Conservation (phyloP, 2,329 filamentous ascomycete species). For the Cladophialophora immunda region DNA sequence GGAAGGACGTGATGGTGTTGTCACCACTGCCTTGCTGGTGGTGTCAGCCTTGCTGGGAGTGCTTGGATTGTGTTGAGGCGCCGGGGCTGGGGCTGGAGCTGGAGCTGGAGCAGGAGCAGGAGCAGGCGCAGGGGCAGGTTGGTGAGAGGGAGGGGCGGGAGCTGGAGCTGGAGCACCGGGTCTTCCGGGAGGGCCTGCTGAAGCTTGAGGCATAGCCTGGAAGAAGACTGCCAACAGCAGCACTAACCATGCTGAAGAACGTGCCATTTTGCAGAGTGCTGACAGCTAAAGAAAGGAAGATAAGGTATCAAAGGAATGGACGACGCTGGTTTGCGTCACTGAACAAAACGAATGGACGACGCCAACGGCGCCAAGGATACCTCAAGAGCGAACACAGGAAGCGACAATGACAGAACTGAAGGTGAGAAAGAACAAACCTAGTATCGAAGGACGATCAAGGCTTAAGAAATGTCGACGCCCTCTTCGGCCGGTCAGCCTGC, state of each 20-base stretch:
- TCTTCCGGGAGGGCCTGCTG: background rate
- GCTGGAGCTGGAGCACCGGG: background rate
- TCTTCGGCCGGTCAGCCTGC: constrained; percentile 1
- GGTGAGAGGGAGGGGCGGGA: background rate
- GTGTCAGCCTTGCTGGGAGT: background rate
- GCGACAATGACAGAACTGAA: background rate
- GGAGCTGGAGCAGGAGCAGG: background rate
- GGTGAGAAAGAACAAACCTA: background rate
- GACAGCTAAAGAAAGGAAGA: background rate
- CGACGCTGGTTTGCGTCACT: constrained; percentile 17
- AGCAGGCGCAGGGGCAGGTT: background rate
- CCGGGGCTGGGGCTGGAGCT: background rate
- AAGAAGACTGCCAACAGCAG: constrained; percentile 13
- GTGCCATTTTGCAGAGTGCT: constrained; percentile 2
- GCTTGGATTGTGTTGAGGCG: background rate
- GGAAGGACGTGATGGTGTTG: background rate
- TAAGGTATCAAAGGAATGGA: constrained; percentile 2
- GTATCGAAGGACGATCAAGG: background rate
- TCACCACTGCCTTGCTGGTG: background rate
- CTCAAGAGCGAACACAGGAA: background rate
- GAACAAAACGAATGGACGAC: constrained; percentile 22
- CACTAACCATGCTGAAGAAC: background rate
- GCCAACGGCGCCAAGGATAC: constrained; percentile 20
- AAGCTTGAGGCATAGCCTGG: background rate
- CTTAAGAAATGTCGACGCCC: constrained; percentile 1